Base-by-base conservation (phyloP, 306 rosid species). In the Citrullus amarus region DNA sequence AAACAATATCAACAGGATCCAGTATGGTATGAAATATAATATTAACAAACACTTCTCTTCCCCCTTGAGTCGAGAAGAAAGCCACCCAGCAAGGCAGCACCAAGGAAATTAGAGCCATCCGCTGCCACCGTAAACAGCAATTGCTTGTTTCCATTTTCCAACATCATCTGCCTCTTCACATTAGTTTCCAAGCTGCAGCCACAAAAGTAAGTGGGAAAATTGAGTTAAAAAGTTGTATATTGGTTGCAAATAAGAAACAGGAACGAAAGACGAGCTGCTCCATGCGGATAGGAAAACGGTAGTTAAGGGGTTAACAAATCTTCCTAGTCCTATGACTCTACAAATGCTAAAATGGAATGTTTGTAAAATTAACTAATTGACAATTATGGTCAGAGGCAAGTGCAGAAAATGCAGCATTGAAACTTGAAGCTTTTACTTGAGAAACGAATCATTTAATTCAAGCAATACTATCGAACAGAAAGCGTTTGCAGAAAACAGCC, bases 131-230 rank as follows among this genome's bases (percentile, higher is more conserved):
- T 69, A 44, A 12, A 69, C 36, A 9, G 14, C 14, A 20, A 6
- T 44, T 6, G 56, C 38, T 43, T 22, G 32, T 20, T 68, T 68
- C 75, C 14, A 67, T 17, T 18, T 18, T 67, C 74, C 30, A 69
- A 4, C 38, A 69, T 43, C 75, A 12, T 73, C 61, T 76, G 22
- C 72, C 11, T 46, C 82, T 80, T 87, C 85, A 91, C 86, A 83
- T 72, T 16, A 87, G 77, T 85, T 93, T 88, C 97, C 98, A 93
- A 3, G 88, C 98, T 91, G 90, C 87, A 88, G 20, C 81, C 81
- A 36, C 48, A 66, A 61, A 8, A 71, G 58, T 10, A 9, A 54
- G 80, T n/a, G 43, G 43, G 20, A 32, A 63, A 14, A 14, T 32
- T 34, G 17, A 34, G 69, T 63, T 63, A 6, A 34, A 8, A 6